Percentiles rank a stretch among this genome's conserved stretches.
Conservation (phyloP, 1,284 basidiomycete species). For the Apiotrichum montevideense region DNA sequence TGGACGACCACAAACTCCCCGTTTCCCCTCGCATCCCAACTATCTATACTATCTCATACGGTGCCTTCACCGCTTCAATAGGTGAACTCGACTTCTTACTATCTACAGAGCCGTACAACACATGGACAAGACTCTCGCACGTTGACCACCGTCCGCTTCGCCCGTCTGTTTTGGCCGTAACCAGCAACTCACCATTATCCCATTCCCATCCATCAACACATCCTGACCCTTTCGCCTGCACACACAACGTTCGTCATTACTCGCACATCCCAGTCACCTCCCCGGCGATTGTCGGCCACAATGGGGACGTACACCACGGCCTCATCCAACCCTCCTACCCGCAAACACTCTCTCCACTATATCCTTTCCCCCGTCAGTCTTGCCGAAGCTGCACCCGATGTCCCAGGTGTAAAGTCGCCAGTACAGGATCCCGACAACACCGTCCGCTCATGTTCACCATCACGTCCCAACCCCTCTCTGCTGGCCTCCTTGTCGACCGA, state of each 20-base stretch:
- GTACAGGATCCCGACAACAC: background rate
- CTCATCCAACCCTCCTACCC: slow-evolving; percentile 6
- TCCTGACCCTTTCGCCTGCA: too few species aligned
- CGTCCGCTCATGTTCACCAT: background rate
- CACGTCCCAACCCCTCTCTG: background rate
- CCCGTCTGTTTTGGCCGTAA: too few species aligned
- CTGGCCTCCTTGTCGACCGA: slow-evolving; percentile 24
- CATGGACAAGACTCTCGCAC: too few species aligned
- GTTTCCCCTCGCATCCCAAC: too few species aligned
- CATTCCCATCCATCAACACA: too few species aligned
- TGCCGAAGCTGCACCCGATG: slow-evolving; percentile 7
- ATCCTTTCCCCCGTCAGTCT: slow-evolving; percentile 24
- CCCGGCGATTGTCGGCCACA: background rate
- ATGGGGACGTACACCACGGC: slow-evolving; percentile 1
- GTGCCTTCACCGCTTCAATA: too few species aligned
- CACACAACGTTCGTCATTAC: background rate
- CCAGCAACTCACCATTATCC: too few species aligned
- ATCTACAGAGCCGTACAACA: too few species aligned
- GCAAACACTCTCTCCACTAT: slow-evolving; percentile 33
- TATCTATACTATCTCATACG: too few species aligned
- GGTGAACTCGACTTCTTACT: too few species aligned
- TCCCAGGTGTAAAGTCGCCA: slow-evolving; percentile 8
- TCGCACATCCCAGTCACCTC: background rate
- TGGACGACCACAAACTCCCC: too few species aligned
- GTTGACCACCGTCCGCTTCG: too few species aligned